phyloP scores from a whole-genome alignment of 1,284 basidiomycete genomes.

The Entoloma clypeatum region DNA sequence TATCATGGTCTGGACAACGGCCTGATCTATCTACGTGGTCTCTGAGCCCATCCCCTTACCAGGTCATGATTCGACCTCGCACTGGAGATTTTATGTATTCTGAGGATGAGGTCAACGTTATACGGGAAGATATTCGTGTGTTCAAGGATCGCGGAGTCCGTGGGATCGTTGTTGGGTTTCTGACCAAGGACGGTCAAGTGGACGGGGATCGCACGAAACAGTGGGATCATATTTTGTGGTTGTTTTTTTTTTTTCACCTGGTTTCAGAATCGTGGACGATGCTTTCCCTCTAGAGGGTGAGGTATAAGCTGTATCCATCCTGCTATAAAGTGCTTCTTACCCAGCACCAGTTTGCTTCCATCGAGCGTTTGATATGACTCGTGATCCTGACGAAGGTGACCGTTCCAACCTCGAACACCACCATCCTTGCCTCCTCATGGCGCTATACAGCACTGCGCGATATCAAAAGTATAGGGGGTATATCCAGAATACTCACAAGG shows the following conservation, averaged over 20 bases:
- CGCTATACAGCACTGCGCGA: slow-evolving; percentile 57
- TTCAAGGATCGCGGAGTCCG: slow-evolving; percentile 55
- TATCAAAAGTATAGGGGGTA: slow-evolving; percentile 53
- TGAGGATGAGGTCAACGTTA: slow-evolving; percentile 59
- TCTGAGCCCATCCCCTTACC: slow-evolving; percentile 9
- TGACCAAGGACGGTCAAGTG: slow-evolving; percentile 57
- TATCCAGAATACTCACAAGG: slow-evolving; percentile 77
- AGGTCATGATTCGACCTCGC: slow-evolving; percentile 79
- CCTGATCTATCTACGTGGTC: slow-evolving; percentile 5
- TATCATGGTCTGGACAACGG: slow-evolving; percentile 55
- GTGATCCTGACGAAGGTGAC: slow-evolving; percentile 50
- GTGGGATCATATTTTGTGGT: slow-evolving; percentile 30
- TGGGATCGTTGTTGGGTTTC: slow-evolving; percentile 70
- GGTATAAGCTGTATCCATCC: slow-evolving; percentile 10
- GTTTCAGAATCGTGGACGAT: slow-evolving; percentile 50
- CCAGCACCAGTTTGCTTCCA: slow-evolving; percentile 69
- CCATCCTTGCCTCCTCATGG: neutral
- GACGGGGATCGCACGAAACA: slow-evolving; percentile 50
- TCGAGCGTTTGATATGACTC: slow-evolving; percentile 76
- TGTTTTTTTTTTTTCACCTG: neutral
- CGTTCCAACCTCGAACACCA: slow-evolving; percentile 3
- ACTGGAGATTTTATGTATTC: slow-evolving; percentile 76
- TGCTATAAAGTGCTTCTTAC: neutral
- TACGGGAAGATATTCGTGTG: slow-evolving; percentile 64
- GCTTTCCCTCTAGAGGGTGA: slow-evolving; percentile 63